These are phyloP conservation scores for Fusarium sp. DNA, from an alignment of 2,329 filamentous ascomycete species.

Conservation along the genomic window DNA sequence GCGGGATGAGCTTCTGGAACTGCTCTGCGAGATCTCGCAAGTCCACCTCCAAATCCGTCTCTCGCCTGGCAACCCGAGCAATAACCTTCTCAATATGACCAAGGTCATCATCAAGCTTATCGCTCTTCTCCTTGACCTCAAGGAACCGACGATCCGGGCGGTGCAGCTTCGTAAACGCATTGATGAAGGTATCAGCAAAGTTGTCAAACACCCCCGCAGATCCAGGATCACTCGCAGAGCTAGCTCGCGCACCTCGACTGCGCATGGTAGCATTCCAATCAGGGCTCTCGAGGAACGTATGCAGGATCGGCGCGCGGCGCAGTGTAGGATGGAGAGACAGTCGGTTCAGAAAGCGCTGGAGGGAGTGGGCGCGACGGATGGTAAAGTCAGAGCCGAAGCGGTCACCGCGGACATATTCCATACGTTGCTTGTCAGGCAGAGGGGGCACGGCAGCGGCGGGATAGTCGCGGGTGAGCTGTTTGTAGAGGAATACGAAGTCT, in stretches of 20 bases:
- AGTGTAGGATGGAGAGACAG: constrained; percentile 89
- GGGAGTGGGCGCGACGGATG: constrained; percentile 83
- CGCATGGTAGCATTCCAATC: constrained; percentile 99
- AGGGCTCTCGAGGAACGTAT: constrained; percentile 88
- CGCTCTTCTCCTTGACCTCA: constrained; percentile 89
- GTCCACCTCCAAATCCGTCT: constrained; percentile 87
- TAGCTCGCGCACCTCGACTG: constrained; percentile 73
- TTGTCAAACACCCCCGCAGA: constrained; percentile 87
- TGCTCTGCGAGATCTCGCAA: constrained; percentile 90
- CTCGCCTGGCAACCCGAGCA: constrained; percentile 85
- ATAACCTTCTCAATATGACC: constrained; percentile 96
- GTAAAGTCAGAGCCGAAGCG: constrained; percentile 96
- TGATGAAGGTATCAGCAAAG: constrained; percentile 95
- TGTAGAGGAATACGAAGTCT: constrained; percentile 97
- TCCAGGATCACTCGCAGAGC: constrained; percentile 58
- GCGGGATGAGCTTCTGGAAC: constrained; percentile 89
- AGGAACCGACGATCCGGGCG: constrained; percentile 95
- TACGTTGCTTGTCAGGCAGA: constrained; percentile 97
- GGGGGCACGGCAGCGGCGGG: constrained; percentile 93
- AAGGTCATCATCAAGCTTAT: constrained; percentile 94
- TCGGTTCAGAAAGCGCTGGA: constrained; percentile 89
- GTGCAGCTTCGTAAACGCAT: constrained; percentile 95
- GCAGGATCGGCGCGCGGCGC: constrained; percentile 81
- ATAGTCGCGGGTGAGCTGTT: constrained; percentile 86
- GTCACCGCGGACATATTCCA: constrained; percentile 97